Conservation (phyloP, 108 stramenopile species). For the Nitzschia putrida region DNA sequence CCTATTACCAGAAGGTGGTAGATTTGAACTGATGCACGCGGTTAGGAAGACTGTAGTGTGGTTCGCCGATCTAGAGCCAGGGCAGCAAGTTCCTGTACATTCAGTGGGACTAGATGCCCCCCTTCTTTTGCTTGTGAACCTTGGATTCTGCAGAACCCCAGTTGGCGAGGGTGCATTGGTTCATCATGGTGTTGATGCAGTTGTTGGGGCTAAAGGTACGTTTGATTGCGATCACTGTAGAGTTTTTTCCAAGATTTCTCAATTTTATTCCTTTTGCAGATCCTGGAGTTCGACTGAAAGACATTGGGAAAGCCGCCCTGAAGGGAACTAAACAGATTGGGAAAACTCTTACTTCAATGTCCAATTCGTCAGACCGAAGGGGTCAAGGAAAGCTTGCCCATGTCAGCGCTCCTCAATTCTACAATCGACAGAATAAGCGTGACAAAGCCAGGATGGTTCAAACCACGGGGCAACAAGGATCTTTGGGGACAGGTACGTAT, state of each 20-base stretch:
- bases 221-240: not conserved
- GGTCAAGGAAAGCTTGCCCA: conserved; percentile 47
- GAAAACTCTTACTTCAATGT: conserved; percentile 61
- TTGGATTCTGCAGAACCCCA: conserved; percentile 89
- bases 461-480: not conserved
- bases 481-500: conserved; percentile 45
- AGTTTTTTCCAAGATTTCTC: not conserved
- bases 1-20: conserved; percentile 82
- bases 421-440: conserved; percentile 27
- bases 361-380: conserved; percentile 69
- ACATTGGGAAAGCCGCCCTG: conserved; percentile 59
- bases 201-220: conserved; percentile 26
- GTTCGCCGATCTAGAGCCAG: conserved; percentile 84
- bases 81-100: conserved; percentile 81
- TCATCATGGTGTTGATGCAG: conserved; percentile 67
- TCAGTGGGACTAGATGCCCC: conserved; percentile 89
- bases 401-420: conserved; percentile 33
- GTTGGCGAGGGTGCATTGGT: conserved; percentile 86
- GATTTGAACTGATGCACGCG: conserved; percentile 91
- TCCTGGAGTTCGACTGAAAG: conserved; percentile 44
- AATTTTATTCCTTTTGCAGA: not conserved
- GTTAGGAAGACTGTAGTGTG: conserved; percentile 72
- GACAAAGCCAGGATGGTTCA: conserved; percentile 9
- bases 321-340: conserved; percentile 73
- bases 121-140: conserved; percentile 84